Conservation (phyloP, 192 early-diverging fungal species). For the Chytriomyces hyalinus region DNA sequence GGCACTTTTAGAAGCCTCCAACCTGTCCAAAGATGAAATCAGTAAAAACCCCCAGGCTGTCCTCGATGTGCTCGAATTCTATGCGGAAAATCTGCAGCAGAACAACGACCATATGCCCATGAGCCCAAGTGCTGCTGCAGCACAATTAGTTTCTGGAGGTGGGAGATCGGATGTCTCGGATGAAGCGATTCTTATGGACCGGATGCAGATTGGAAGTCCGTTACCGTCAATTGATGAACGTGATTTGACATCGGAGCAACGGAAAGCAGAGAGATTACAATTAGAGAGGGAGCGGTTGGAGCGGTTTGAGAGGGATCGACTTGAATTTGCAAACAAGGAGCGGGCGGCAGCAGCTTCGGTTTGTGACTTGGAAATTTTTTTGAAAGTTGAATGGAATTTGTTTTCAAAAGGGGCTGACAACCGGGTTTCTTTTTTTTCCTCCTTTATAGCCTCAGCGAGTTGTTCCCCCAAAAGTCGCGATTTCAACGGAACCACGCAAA, state of each 20-base stretch:
- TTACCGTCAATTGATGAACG: slow-evolving; percentile 3
- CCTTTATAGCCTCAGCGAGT: slow-evolving; percentile 13
- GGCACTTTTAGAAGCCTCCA: slow-evolving; percentile 86
- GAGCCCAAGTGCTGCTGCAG: slow-evolving; percentile 15
- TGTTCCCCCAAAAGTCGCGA: slow-evolving; percentile 12
- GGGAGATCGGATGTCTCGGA: not conserved
- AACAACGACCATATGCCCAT: not conserved
- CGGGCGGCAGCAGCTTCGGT: slow-evolving; percentile 1
- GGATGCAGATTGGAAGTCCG: not conserved
- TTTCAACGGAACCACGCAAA: slow-evolving; percentile 19
- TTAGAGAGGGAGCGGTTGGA: slow-evolving; percentile 17
- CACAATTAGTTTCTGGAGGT: not conserved
- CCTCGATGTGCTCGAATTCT: slow-evolving; percentile 96
- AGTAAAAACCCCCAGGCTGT: slow-evolving; percentile 98
- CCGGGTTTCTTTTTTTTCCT: not conserved
- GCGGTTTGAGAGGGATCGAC: slow-evolving; percentile 26
- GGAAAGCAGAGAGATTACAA: slow-evolving; percentile 60
- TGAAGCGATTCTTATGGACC: not conserved
- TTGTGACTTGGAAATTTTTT: not conserved
- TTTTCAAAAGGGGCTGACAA: not conserved
- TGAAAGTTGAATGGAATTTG: not conserved
- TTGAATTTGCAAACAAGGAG: slow-evolving; percentile 10
- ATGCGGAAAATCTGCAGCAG: slow-evolving; percentile 74
- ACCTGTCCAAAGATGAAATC: slow-evolving; percentile 97
- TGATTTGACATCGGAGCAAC: slow-evolving; percentile 31